Evolutionary conservation across 148 eudicot species (phyloP), one percentile per base, ranked within the genome.

Genomic region (Limonium bicolor): DNA sequence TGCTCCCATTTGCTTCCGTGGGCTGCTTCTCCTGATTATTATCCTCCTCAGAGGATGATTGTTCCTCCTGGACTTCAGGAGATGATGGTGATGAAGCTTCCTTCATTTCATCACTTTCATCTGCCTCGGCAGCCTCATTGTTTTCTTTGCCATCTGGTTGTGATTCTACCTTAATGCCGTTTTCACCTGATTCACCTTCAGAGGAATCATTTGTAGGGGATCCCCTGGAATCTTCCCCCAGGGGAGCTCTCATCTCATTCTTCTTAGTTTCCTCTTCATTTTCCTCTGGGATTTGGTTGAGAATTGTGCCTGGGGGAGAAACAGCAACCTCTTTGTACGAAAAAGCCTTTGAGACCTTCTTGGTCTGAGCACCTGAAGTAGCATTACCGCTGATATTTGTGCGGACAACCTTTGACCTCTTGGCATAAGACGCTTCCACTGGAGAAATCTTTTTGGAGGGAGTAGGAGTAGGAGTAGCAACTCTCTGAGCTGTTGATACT

Each of bases 311-410:
- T 46, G 99, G 99, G 11, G 95, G 88, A 12, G 99, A 76, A 51
- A 81, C 60, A 0, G 99, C 99, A 24, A 92, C 99, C 59, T 85
- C 95, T 66, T 92, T 92, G 76, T 92, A 92, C 23, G 99, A 81
- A 53, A 85, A 44, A 18, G 95, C 73, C 67, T 92, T 92, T 4
- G 88, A 71, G 53, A 92, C 94, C 61, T 65, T 80, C 44, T 68
- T 70, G 13, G 62, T 42, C 14, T 50, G 80, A 34, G 40, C 28
- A 42, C 19, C 44, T 41, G n/a, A 56, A 50, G 33, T 51, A 18
- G 33, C 40, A 27, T 66, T 65, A 45, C 51, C 60, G 29, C 46
- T 55, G n/a, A 23, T n/a, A 37, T 27, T 30, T 29, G 41, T 40
- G 41, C 45, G 53, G 17, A 29, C 59, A 60, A 60, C 25, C 59